Conservation (phyloP, 768 basidiomycete species). For the Leucosporidium yakuticum region DNA sequence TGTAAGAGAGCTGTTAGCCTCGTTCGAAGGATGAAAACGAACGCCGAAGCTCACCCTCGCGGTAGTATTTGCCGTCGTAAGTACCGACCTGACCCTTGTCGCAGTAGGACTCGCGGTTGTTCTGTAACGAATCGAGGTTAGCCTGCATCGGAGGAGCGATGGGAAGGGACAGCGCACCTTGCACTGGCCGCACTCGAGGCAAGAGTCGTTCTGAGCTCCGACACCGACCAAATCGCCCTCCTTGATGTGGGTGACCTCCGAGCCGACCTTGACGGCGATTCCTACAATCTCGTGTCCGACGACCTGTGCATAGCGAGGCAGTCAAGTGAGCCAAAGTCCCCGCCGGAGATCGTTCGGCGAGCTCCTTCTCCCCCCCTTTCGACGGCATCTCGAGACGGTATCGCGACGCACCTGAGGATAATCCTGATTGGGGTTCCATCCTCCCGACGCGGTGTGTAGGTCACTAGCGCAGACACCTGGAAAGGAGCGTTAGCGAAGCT, state of each 20-base stretch:
- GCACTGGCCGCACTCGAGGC: conserved; percentile 40
- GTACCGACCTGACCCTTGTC: conserved; percentile 39
- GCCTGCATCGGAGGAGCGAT: too few species aligned
- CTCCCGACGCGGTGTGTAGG: not conserved
- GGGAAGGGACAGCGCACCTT: too few species aligned
- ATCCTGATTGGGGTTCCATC: too few species aligned
- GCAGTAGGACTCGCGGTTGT: conserved; percentile 56
- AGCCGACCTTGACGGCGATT: conserved; percentile 52
- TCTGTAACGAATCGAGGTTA: too few species aligned
- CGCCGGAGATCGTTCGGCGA: too few species aligned
- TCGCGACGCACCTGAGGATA: not conserved
- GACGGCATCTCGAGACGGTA: too few species aligned
- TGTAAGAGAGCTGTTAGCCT: conserved; percentile 3
- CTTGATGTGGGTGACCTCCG: conserved; percentile 54
- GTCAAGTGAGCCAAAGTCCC: too few species aligned
- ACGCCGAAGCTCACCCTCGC: not conserved
- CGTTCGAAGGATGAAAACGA: too few species aligned
- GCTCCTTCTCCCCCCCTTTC: too few species aligned
- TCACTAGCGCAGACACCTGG: too few species aligned
- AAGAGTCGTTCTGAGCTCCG: conserved; percentile 52
- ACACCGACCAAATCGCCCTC: conserved; percentile 57
- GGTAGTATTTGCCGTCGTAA: conserved; percentile 19
- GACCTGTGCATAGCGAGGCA: too few species aligned
- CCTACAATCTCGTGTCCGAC: conserved; percentile 50
- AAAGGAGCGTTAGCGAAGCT: too few species aligned